Conservation (phyloP, 345 rosid genomes). For the Melaleuca quinquenervia region DNA sequence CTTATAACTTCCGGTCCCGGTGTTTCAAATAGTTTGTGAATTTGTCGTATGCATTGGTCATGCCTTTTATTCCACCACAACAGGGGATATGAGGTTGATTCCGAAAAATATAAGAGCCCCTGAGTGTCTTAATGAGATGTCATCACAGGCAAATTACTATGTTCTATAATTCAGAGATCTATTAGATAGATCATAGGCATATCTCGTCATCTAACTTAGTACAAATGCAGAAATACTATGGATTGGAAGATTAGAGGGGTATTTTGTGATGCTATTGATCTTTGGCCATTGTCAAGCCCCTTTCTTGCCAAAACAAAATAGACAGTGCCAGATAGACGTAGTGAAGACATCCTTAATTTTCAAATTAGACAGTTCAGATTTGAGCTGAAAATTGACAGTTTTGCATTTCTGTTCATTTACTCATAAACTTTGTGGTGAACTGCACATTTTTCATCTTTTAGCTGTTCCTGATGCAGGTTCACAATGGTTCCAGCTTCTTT, state of each 20-base stretch:
- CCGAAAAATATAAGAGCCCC: not conserved
- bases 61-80: not conserved
- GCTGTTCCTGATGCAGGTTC: conserved; percentile 23
- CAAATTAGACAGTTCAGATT: not conserved
- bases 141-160: not conserved
- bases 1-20: not conserved
- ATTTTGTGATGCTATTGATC: not conserved
- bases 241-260: not conserved
- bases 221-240: not conserved
- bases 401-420: not conserved
- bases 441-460: not conserved
- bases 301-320: not conserved
- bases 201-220: not conserved
- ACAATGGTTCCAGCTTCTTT: conserved; percentile 84
- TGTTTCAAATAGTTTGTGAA: not conserved
- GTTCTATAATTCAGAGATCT: not conserved
- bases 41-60: not conserved
- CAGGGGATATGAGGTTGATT: not conserved
- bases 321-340: not conserved
- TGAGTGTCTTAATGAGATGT: not conserved
- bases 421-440: not conserved
- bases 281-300: not conserved
- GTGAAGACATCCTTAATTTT: not conserved
- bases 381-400: not conserved
- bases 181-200: not conserved